These are phyloP conservation scores for Brettanomyces nanus DNA, from an alignment of 805 yeast species.

Conservation along the genomic window DNA sequence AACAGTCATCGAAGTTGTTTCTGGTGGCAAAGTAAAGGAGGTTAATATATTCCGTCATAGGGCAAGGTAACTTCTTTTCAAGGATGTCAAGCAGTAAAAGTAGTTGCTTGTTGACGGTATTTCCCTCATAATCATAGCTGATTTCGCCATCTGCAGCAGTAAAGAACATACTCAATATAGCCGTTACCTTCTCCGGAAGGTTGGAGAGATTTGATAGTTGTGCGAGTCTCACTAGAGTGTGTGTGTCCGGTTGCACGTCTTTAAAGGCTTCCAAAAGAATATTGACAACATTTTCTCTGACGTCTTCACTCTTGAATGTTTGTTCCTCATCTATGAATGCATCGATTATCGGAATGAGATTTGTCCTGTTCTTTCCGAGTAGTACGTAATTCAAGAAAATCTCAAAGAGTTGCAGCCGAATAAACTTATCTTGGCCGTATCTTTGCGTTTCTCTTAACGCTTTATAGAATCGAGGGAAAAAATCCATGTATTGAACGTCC, in stretches of 20 bases:
- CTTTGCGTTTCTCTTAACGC: conserved; percentile 19
- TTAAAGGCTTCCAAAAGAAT: conserved; percentile 25
- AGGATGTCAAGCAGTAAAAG: conserved; percentile 12
- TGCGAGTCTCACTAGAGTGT: conserved; percentile 16
- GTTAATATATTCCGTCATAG: conserved; percentile 21
- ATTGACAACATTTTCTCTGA: conserved; percentile 17
- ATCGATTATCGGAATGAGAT: conserved; percentile 17
- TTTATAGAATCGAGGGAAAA: conserved; percentile 28
- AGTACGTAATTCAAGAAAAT: conserved; percentile 25
- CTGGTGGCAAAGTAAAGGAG: conserved; percentile 23
- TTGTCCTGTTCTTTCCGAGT: conserved; percentile 21
- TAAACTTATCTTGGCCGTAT: conserved; percentile 12
- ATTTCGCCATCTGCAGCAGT: conserved; percentile 24
- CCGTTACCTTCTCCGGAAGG: conserved; percentile 7
- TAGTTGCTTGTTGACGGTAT: conserved; percentile 16
- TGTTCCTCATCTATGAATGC: conserved; percentile 23
- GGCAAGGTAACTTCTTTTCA: conserved; percentile 11
- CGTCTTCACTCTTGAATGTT: conserved; percentile 7
- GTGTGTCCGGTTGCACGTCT: conserved; percentile 21
- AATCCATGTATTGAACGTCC: conserved; percentile 22
- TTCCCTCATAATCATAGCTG: conserved; percentile 19
- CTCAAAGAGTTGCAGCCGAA: conserved; percentile 25
- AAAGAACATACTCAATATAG: conserved; percentile 17
- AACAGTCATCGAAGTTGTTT: conserved; percentile 21
- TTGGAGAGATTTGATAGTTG: conserved; percentile 10